phyloP scores from a whole-genome alignment of 495 filamentous ascomycete genomes.

The Geoglossum glabrum region DNA sequence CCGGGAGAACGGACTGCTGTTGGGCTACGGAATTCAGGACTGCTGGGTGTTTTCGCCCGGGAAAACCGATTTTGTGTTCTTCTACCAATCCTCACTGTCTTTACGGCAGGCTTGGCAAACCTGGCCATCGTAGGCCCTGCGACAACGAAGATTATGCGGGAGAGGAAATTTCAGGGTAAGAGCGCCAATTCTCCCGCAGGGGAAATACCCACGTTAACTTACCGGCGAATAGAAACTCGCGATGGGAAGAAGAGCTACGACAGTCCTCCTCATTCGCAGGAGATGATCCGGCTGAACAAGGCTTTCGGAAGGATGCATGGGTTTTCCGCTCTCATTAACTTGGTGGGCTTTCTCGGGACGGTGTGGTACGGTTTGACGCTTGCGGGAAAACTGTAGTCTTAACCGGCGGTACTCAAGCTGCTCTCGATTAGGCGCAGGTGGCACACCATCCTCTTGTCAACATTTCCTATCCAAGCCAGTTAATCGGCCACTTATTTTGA shows the following conservation, averaged over 20 bases:
- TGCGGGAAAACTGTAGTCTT: conserved; percentile 31
- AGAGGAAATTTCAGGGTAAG: conserved; percentile 58
- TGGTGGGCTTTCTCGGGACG: conserved; percentile 43
- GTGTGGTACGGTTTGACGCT: conserved; percentile 55
- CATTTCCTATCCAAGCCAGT: too few species aligned
- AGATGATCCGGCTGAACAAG: conserved; percentile 67
- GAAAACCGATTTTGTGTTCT: conserved; percentile 37
- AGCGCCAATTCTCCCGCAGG: not conserved
- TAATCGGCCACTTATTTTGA: too few species aligned
- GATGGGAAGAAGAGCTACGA: conserved; percentile 78
- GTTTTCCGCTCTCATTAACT: conserved; percentile 49
- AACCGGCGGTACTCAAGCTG: too few species aligned
- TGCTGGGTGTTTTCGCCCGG: conserved; percentile 34
- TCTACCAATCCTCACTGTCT: conserved; percentile 42
- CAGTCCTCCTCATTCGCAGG: conserved; percentile 46
- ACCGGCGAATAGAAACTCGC: conserved; percentile 31
- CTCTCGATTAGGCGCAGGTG: too few species aligned
- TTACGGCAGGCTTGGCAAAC: conserved; percentile 46
- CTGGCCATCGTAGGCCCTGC: conserved; percentile 44
- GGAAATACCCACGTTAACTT: not conserved
- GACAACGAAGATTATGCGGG: conserved; percentile 48
- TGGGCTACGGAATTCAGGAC: conserved; percentile 15
- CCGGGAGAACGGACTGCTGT: conserved; percentile 24
- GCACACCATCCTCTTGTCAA: too few species aligned
- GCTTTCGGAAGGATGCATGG: conserved; percentile 64